Conservation (phyloP, 257 asterid species). For the Leptodermis oblonga region DNA sequence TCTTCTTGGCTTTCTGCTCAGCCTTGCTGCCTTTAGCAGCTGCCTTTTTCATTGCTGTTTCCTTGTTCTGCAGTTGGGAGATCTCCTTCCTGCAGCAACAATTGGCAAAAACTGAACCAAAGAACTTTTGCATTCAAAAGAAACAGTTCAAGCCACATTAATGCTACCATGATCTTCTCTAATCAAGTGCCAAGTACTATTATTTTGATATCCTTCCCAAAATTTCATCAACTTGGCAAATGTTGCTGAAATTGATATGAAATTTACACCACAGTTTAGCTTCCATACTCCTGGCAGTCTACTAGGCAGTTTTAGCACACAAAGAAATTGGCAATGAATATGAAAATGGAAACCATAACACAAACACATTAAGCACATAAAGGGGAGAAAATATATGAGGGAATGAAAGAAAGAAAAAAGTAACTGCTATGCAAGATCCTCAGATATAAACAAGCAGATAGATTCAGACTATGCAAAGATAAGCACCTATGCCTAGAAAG, state of each 20-base stretch:
- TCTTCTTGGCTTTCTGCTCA: slow-evolving; percentile 96
- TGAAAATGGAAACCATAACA: not conserved
- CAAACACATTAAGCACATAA: too few relatives aligned
- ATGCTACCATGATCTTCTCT: not conserved
- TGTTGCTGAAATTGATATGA: not conserved
- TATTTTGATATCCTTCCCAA: not conserved
- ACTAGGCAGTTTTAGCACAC: not conserved
- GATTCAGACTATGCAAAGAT: slow-evolving; percentile 3
- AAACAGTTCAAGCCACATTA: not conserved
- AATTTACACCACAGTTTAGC: not conserved
- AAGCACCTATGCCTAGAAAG: slow-evolving; percentile 57
- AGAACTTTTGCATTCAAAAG: not conserved
- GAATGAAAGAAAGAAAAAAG: not conserved
- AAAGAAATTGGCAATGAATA: not conserved
- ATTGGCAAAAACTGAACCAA: not conserved
- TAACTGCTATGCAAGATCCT: not conserved
- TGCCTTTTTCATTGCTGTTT: slow-evolving; percentile 72
- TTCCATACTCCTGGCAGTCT: not conserved
- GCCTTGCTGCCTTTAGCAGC: slow-evolving; percentile 98
- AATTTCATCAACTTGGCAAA: not conserved
- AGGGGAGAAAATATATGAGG: not conserved
- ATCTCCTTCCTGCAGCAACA: slow-evolving; percentile 71
- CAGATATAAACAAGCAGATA: not conserved
- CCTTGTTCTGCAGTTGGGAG: slow-evolving; percentile 72
- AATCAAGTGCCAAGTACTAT: not conserved